Evolutionary conservation across 148 eudicot genomes (phyloP).

Genomic region (Chenopodium formosanum): DNA sequence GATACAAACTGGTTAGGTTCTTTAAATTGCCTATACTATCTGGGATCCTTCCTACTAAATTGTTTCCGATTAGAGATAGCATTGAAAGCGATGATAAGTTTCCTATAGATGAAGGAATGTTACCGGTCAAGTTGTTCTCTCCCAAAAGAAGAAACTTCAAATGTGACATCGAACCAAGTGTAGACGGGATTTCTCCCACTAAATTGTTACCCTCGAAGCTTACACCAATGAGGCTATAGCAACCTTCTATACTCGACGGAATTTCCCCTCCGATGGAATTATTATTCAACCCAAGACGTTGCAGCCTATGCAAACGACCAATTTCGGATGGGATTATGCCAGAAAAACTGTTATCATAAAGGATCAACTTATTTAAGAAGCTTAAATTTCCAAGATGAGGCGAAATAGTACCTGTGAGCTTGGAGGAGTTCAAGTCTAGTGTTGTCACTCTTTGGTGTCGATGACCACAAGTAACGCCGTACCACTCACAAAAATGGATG

Average conservation of each 20-base stretch:
- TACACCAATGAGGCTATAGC: slow-evolving; percentile 5
- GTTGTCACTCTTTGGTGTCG: neutral
- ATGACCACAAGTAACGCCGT: slow-evolving; percentile 14
- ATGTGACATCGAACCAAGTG: slow-evolving; percentile 20
- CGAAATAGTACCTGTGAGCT: slow-evolving; percentile 19
- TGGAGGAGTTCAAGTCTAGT: slow-evolving; percentile 1
- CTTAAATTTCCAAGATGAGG: slow-evolving; percentile 25
- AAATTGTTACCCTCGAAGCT: slow-evolving; percentile 10
- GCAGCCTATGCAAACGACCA: too few relatives aligned
- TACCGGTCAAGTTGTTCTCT: slow-evolving; percentile 7
- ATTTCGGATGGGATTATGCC: neutral
- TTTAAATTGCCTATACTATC: neutral
- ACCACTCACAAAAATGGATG: slow-evolving; percentile 18
- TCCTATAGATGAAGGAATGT: slow-evolving; percentile 22
- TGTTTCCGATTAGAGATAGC: neutral
- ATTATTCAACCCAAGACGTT: neutral
- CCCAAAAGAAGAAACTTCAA: slow-evolving; percentile 1
- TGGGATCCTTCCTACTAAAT: slow-evolving; percentile 23
- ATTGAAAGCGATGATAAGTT: slow-evolving; percentile 12
- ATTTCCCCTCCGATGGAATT: slow-evolving; percentile 22
- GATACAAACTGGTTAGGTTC: neutral
- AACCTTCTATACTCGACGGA: slow-evolving; percentile 17
- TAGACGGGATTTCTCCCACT: slow-evolving; percentile 25
- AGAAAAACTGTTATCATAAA: slow-evolving; percentile 15
- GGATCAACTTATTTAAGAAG: neutral